Percentiles rank a stretch among this genome's conserved stretches.
phyloP scores from a whole-genome alignment of 176 grass and related monocot genomes.

The Alloteropsis semialata region DNA sequence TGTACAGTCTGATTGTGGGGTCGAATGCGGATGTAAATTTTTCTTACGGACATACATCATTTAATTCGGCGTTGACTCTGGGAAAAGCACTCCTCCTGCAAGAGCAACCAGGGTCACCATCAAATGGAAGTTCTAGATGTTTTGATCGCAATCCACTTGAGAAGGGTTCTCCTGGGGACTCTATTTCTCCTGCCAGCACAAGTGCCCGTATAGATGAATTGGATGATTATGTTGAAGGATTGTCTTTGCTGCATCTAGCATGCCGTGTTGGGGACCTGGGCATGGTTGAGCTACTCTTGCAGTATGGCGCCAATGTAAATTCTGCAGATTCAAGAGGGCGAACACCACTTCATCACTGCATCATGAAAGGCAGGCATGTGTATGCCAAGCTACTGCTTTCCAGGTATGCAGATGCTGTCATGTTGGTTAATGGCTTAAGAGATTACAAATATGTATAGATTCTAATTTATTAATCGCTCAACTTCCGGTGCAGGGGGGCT shows the following conservation, averaged over 20 bases:
- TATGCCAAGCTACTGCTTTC: slow-evolving; percentile 69
- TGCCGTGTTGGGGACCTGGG: slow-evolving; percentile 74
- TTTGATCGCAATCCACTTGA: slow-evolving; percentile 21
- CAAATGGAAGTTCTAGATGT: slow-evolving; percentile 46
- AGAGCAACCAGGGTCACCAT: slow-evolving; percentile 52
- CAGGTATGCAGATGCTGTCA: slow-evolving; percentile 46
- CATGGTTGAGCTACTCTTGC: slow-evolving; percentile 94
- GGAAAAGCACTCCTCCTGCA: slow-evolving; percentile 81
- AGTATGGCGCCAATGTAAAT: slow-evolving; percentile 87
- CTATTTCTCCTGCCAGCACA: slow-evolving; percentile 48
- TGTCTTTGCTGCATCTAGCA: slow-evolving; percentile 87
- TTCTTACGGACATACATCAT: slow-evolving; percentile 43
- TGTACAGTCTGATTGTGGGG: slow-evolving; percentile 77
- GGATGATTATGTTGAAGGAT: slow-evolving; percentile 58
- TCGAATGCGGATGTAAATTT: slow-evolving; percentile 74
- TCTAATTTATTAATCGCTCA: not conserved
- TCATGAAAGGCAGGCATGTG: slow-evolving; percentile 64
- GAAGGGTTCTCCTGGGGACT: slow-evolving; percentile 39
- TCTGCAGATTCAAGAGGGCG: slow-evolving; percentile 53
- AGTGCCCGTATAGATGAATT: slow-evolving; percentile 34
- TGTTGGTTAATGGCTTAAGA: not conserved
- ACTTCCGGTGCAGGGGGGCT: slow-evolving; percentile 58
- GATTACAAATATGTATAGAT: not conserved
- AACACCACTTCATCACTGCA: slow-evolving; percentile 88
- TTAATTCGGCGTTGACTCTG: slow-evolving; percentile 56